Conservation (phyloP, 2,329 filamentous ascomycete species). For the Lecanosticta acicola region DNA sequence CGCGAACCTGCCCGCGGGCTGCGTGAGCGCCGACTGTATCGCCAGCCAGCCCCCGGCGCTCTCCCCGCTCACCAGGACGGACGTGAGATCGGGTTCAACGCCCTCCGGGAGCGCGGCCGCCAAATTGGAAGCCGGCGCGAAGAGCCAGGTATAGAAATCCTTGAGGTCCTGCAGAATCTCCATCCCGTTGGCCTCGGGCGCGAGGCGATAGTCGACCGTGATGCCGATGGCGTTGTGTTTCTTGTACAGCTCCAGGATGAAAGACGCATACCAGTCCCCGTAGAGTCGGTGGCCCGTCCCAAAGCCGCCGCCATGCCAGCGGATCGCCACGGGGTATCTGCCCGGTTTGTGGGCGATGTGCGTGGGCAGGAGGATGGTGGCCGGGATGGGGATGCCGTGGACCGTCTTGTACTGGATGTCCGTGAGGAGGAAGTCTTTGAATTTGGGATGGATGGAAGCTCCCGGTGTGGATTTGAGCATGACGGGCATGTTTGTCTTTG, state of each 20-base stretch:
- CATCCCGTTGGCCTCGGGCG: constrained; percentile 44
- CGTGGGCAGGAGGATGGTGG: constrained; percentile 39
- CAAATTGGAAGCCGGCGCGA: constrained; percentile 18
- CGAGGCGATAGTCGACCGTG: constrained; percentile 47
- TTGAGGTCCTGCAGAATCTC: constrained; percentile 46
- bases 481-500: background rate
- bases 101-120: constrained; percentile 21
- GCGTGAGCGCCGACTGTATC: constrained; percentile 26
- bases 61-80: constrained; percentile 33
- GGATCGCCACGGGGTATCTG: constrained; percentile 38
- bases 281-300: constrained; percentile 25
- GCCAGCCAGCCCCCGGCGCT: constrained; percentile 38
- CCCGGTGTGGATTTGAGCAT: background rate
- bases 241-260: constrained; percentile 36
- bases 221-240: constrained; percentile 42
- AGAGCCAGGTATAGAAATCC: constrained; percentile 47
- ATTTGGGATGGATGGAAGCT: constrained; percentile 28
- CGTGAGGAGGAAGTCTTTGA: constrained; percentile 38
- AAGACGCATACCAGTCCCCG: constrained; percentile 12
- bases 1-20: constrained; percentile 19
- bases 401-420: constrained; percentile 40
- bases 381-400: constrained; percentile 33
- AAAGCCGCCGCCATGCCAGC: constrained; percentile 43
- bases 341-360: constrained; percentile 28
- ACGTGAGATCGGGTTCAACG: constrained; percentile 10